phyloP scores from a whole-genome alignment of 2,329 filamentous ascomycete genomes.

The Intubia oerlemansii region DNA sequence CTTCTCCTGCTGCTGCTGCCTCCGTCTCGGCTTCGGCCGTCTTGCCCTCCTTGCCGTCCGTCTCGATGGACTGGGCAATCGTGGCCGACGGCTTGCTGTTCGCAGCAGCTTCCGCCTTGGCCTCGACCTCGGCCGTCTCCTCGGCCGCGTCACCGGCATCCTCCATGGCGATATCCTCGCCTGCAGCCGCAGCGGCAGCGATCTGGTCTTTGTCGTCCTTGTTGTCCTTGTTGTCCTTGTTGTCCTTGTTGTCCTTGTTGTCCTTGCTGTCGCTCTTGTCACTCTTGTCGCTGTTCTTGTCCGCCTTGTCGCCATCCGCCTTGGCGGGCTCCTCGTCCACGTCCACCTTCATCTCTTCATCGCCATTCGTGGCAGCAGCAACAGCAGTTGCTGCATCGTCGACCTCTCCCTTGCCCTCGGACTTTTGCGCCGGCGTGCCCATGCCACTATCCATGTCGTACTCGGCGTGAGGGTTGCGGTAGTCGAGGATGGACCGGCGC shows the following conservation, averaged over 20 bases:
- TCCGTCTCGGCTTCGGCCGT: background rate
- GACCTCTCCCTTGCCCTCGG: too few relatives aligned
- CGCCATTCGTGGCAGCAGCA: too few relatives aligned
- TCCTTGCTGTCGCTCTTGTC: too few relatives aligned
- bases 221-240: conserved; percentile 1
- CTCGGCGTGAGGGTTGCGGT: conserved; percentile 22
- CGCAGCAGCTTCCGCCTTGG: background rate
- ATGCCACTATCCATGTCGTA: background rate
- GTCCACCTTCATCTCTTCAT: too few relatives aligned
- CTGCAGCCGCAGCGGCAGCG: background rate
- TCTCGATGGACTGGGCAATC: background rate
- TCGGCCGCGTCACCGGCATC: background rate
- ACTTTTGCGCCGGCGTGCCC: too few relatives aligned
- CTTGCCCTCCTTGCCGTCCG: background rate
- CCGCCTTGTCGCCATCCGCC: background rate
- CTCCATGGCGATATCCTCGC: background rate
- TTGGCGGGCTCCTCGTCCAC: too few relatives aligned
- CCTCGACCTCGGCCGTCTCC: background rate
- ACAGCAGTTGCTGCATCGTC: too few relatives aligned
- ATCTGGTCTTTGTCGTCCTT: background rate
- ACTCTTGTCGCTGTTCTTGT: background rate
- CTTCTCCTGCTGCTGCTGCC: too few relatives aligned
- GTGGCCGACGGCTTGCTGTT: too few relatives aligned
- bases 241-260: too few relatives aligned
- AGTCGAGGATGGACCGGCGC: conserved; percentile 30